These are phyloP conservation scores for Fusarium buxicola DNA, from an alignment of 2,329 filamentous ascomycete species.

Conservation along the genomic window DNA sequence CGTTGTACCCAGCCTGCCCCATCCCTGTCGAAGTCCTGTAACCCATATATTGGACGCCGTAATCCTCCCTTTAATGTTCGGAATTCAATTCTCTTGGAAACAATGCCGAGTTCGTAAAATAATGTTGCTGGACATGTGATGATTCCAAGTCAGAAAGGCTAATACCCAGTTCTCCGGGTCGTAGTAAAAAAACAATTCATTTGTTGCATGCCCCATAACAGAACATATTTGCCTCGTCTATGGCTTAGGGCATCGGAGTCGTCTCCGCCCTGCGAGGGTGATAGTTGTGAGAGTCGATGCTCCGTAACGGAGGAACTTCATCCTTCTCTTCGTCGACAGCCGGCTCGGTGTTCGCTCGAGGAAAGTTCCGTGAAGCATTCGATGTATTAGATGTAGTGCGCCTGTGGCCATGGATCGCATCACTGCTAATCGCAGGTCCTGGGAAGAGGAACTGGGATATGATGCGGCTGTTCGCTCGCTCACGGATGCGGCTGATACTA, in stretches of 20 bases:
- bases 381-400: slow-evolving; percentile 48
- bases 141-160: neutral
- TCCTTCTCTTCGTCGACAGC: slow-evolving; percentile 44
- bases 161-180: neutral
- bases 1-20: slow-evolving; percentile 8
- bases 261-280: slow-evolving; percentile 47
- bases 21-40: slow-evolving; percentile 21
- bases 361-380: slow-evolving; percentile 37
- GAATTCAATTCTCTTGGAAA: slow-evolving; percentile 22
- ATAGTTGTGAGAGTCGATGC: slow-evolving; percentile 40
- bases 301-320: slow-evolving; percentile 43
- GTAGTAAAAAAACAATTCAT: neutral
- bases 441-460: slow-evolving; percentile 62
- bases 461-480: slow-evolving; percentile 56
- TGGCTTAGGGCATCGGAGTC: slow-evolving; percentile 39
- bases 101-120: slow-evolving; percentile 22
- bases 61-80: slow-evolving; percentile 2
- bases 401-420: slow-evolving; percentile 45
- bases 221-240: neutral
- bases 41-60: slow-evolving; percentile 25
- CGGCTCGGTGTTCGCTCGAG: slow-evolving; percentile 45
- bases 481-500: slow-evolving; percentile 54
- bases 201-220: no score
- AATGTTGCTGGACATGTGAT: neutral
- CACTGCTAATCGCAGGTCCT: slow-evolving; percentile 55